phyloP scores from a whole-genome alignment of 2,329 filamentous ascomycete genomes.

The Colletotrichum lupini region DNA sequence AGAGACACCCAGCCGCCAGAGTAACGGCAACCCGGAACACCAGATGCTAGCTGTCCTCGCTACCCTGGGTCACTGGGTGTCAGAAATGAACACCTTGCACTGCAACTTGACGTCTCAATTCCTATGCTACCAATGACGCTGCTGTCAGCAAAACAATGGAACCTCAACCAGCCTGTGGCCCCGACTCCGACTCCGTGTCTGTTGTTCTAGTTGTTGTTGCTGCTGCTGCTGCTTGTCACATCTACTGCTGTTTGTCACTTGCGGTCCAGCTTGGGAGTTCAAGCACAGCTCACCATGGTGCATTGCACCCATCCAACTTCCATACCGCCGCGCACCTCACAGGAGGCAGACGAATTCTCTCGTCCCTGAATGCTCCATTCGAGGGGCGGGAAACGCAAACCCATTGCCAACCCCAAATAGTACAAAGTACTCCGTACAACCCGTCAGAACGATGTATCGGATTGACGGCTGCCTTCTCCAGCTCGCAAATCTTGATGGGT shows the following conservation, averaged over 20 bases:
- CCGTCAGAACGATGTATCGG: conserved; percentile 14
- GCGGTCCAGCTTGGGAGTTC: background rate
- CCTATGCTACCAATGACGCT: background rate
- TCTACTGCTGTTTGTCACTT: background rate
- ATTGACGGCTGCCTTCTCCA: conserved; percentile 25
- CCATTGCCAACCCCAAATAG: conserved; percentile 1
- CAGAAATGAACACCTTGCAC: background rate
- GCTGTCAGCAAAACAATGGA: background rate
- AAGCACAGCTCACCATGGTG: background rate
- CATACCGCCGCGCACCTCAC: conserved; percentile 3
- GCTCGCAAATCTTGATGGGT: conserved; percentile 13
- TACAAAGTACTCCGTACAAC: no score
- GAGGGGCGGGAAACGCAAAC: conserved; percentile 18
- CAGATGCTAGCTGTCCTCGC: background rate
- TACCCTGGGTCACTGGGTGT: background rate
- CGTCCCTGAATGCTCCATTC: conserved; percentile 8
- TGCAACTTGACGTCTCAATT: background rate
- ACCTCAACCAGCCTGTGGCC: background rate
- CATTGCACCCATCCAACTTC: background rate
- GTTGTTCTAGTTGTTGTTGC: background rate
- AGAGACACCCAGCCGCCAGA: background rate
- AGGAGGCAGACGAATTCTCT: conserved; percentile 32
- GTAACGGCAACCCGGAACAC: background rate
- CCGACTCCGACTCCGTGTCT: background rate
- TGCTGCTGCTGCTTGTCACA: background rate